These are phyloP conservation scores for Ascoidea rubescens DNA, from an alignment of 805 yeast species.

Conservation along the genomic window DNA sequence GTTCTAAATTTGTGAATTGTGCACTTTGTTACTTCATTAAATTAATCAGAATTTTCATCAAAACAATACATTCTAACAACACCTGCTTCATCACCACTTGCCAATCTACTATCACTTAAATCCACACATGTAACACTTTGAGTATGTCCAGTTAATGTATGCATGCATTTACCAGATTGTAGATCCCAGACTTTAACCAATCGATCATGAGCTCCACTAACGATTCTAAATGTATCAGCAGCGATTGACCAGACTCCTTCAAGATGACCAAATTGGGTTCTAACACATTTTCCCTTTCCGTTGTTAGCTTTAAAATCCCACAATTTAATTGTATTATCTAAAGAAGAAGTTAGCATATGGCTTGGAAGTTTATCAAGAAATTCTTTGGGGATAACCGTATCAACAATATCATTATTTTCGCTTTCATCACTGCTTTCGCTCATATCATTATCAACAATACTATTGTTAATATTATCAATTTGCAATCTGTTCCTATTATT, in stretches of 20 bases:
- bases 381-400: neutral
- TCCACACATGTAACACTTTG: constrained; percentile 30
- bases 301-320: constrained; percentile 54
- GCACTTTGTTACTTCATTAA: too few species aligned
- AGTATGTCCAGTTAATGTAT: constrained; percentile 69
- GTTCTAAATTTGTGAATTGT: too few species aligned
- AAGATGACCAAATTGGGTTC: constrained; percentile 95
- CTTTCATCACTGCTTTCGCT: neutral
- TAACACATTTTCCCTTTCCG: constrained; percentile 64
- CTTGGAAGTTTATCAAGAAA: constrained; percentile 41
- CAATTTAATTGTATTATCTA: constrained; percentile 84
- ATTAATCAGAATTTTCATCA: constrained; percentile 24
- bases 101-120: constrained; percentile 50
- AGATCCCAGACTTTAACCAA: constrained; percentile 89
- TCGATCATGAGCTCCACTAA: constrained; percentile 90
- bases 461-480: neutral
- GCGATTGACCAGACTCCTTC: constrained; percentile 98
- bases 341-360: constrained; percentile 72
- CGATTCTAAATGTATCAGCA: constrained; percentile 89
- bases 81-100: constrained; percentile 84
- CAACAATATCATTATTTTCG: neutral
- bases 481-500: constrained; percentile 10
- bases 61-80: constrained; percentile 74
- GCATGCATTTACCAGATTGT: constrained; percentile 88
- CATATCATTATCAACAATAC: neutral